These are phyloP conservation scores for Macrolepiota dolichaula DNA, from an alignment of 768 basidiomycete species.

Conservation along the genomic window DNA sequence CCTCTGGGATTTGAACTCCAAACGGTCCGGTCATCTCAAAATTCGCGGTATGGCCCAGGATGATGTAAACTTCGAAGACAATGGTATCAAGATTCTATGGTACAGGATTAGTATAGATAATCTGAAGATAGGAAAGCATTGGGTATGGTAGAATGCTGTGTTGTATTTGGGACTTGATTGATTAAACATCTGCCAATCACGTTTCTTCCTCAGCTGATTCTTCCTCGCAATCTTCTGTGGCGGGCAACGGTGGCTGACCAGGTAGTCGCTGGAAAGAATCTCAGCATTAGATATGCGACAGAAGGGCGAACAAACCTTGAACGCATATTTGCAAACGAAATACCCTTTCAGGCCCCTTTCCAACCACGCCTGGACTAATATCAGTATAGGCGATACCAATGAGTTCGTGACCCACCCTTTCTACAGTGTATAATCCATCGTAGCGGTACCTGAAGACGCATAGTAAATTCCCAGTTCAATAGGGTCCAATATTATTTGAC, in stretches of 20 bases:
- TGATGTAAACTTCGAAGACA: background rate
- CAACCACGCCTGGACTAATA: conserved; percentile 57
- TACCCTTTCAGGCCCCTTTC: conserved; percentile 70
- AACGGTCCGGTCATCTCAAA: background rate
- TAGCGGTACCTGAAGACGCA: conserved; percentile 68
- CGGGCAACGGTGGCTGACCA: conserved; percentile 50
- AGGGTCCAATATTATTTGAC: conserved; percentile 6
- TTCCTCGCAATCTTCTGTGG: conserved; percentile 22
- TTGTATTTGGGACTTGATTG: too few relatives aligned
- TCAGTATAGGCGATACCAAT: background rate
- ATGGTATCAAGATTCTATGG: background rate
- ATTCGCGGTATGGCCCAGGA: background rate
- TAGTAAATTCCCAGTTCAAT: background rate
- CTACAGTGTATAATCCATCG: conserved; percentile 82
- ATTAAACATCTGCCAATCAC: background rate
- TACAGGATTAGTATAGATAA: background rate
- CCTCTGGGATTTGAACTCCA: background rate
- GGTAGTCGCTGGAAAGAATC: conserved; percentile 43
- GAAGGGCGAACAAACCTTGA: conserved; percentile 51
- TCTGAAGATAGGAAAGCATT: too few relatives aligned
- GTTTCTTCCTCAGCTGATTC: background rate
- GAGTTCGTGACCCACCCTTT: conserved; percentile 44
- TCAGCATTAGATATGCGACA: background rate
- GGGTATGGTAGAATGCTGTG: too few relatives aligned
- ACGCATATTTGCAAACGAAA: conserved; percentile 82